phyloP scores from a whole-genome alignment of 129 eudicot species.

The Lactuca saligna region DNA sequence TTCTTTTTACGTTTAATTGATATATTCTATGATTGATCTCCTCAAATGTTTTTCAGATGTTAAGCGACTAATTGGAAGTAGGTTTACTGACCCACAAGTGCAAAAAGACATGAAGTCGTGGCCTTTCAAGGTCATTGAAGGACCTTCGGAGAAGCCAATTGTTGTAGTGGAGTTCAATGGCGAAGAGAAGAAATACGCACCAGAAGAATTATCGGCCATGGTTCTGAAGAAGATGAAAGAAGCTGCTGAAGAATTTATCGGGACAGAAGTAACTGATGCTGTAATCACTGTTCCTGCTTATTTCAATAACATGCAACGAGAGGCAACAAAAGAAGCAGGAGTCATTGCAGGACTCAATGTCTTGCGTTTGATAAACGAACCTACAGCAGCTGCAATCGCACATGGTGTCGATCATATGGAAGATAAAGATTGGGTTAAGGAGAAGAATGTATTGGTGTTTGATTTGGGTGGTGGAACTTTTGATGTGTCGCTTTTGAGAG shows the following conservation, averaged over 20 bases:
- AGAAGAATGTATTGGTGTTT: too few relatives aligned
- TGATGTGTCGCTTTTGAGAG: too few relatives aligned
- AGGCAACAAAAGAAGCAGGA: too few relatives aligned
- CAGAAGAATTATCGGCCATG: background rate
- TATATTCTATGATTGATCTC: too few relatives aligned
- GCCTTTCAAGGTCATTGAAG: background rate
- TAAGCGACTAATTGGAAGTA: background rate
- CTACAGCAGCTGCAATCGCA: constrained; percentile 19
- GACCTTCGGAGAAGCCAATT: background rate
- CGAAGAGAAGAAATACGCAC: background rate
- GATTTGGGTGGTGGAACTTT: too few relatives aligned
- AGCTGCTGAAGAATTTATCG: background rate
- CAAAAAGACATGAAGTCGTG: background rate
- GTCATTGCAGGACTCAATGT: constrained; percentile 23
- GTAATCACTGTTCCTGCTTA: too few relatives aligned
- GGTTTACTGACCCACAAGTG: background rate
- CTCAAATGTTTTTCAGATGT: too few relatives aligned
- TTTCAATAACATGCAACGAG: too few relatives aligned
- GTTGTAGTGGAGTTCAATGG: background rate
- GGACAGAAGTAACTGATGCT: too few relatives aligned
- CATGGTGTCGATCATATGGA: background rate
- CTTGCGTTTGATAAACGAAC: constrained; percentile 42
- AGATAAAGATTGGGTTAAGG: too few relatives aligned
- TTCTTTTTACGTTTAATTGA: too few relatives aligned
- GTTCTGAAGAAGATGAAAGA: background rate